A percentile compares a stretch with the other conserved stretches of the same genome.
phyloP scores from a whole-genome alignment of 768 basidiomycete genomes.

The Leccinum subgranulosum region DNA sequence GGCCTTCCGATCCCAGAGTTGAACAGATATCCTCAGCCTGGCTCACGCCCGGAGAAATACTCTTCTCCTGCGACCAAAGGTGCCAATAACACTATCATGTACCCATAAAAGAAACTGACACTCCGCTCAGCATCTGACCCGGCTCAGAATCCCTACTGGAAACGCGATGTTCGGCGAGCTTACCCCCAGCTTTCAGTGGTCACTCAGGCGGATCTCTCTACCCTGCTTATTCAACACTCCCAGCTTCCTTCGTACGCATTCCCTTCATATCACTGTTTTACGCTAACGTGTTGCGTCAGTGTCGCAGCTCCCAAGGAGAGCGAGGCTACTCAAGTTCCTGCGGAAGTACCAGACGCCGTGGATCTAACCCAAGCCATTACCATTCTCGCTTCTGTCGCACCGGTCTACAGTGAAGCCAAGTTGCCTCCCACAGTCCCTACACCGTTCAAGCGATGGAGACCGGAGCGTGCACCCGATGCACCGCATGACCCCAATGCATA shows the following conservation, averaged over 20 bases:
- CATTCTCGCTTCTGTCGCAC: slow-evolving; percentile 52
- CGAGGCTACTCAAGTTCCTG: slow-evolving; percentile 44
- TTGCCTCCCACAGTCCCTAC: slow-evolving; percentile 75
- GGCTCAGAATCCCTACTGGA: slow-evolving; percentile 92
- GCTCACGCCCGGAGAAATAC: slow-evolving; percentile 83
- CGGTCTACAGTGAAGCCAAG: slow-evolving; percentile 57
- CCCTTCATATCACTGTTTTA: neutral
- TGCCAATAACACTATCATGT: slow-evolving; percentile 23
- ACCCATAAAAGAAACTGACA: slow-evolving; percentile 10
- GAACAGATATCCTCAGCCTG: slow-evolving; percentile 84
- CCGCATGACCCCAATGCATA: slow-evolving; percentile 81
- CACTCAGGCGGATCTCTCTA: slow-evolving; percentile 78
- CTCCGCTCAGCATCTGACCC: slow-evolving; percentile 68
- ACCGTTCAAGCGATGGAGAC: slow-evolving; percentile 70
- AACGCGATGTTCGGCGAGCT: slow-evolving; percentile 88
- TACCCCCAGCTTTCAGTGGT: slow-evolving; percentile 92
- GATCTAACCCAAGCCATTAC: slow-evolving; percentile 74
- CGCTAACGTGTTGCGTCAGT: slow-evolving; percentile 33
- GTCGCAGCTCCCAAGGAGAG: slow-evolving; percentile 49
- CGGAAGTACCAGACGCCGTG: slow-evolving; percentile 40
- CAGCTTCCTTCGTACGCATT: slow-evolving; percentile 56
- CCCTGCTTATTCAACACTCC: slow-evolving; percentile 79
- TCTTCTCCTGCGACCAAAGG: slow-evolving; percentile 89
- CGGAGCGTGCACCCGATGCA: slow-evolving; percentile 67
- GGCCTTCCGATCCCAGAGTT: slow-evolving; percentile 76